A percentile compares a stretch with the other conserved stretches of the same genome.
Evolutionary conservation across 164 flowering plant genomes (phyloP).

Genomic region (Cinnamomum micranthum): DNA sequence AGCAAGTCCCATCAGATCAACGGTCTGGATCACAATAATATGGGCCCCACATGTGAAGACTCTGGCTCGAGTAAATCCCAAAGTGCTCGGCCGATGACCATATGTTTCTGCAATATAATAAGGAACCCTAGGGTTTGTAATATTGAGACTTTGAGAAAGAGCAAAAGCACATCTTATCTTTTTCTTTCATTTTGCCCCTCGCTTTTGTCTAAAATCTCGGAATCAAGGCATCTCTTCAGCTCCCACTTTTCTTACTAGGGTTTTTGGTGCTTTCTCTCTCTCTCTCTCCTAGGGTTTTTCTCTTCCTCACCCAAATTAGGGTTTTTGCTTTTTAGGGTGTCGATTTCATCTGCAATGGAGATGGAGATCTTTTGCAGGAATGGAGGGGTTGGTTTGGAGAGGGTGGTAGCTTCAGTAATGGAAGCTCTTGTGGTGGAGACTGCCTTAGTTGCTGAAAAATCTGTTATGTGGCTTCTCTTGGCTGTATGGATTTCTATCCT

Average conservation of each 20-base stretch:
- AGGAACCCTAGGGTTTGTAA: too few species aligned
- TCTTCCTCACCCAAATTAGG: background rate
- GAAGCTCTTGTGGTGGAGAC: background rate
- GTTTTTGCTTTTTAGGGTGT: background rate
- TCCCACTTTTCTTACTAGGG: too few species aligned
- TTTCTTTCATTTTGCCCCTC: background rate
- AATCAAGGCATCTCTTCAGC: background rate
- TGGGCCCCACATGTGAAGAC: too few species aligned
- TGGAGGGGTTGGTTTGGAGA: conserved; percentile 1
- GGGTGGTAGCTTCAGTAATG: background rate
- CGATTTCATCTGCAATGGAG: background rate
- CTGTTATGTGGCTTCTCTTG: background rate
- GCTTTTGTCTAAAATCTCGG: background rate
- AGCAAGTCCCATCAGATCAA: too few species aligned
- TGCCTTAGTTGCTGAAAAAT: background rate
- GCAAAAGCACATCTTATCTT: background rate
- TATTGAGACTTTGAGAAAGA: background rate
- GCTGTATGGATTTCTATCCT: background rate
- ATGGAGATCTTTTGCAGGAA: background rate
- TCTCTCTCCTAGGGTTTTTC: background rate
- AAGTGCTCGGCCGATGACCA: too few species aligned
- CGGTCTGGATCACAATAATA: too few species aligned
- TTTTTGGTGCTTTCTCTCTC: background rate
- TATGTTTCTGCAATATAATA: too few species aligned
- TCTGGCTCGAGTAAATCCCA: too few species aligned